Evolutionary conservation across 768 basidiomycete species (phyloP).

Genomic region (Russula ochroleuca): DNA sequence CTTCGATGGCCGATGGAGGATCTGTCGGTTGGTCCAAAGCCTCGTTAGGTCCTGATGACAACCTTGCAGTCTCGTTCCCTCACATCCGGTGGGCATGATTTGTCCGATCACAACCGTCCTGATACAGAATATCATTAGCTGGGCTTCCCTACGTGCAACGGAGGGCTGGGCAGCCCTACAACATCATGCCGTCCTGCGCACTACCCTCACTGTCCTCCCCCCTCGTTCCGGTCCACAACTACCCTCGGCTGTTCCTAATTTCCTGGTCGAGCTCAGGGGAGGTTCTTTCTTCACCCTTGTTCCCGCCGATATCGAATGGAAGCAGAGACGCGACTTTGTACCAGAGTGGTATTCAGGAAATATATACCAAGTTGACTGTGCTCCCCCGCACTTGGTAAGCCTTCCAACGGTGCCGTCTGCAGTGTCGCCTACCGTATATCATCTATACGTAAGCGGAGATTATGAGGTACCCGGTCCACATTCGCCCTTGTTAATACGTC

Average conservation of each 20-base stretch:
- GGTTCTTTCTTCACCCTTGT: slow-evolving; percentile 74
- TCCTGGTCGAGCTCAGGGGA: slow-evolving; percentile 60
- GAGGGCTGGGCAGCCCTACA: slow-evolving; percentile 89
- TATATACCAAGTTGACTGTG: slow-evolving; percentile 64
- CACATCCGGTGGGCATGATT: slow-evolving; percentile 45
- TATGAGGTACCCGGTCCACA: slow-evolving; percentile 56
- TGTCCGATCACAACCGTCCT: neutral
- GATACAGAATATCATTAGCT: slow-evolving; percentile 41
- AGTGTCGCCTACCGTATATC: slow-evolving; percentile 49
- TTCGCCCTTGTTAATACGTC: neutral
- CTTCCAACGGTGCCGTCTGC: slow-evolving; percentile 47
- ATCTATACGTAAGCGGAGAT: slow-evolving; percentile 71
- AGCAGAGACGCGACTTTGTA: slow-evolving; percentile 27
- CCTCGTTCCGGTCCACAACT: slow-evolving; percentile 30
- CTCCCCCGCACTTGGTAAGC: slow-evolving; percentile 46
- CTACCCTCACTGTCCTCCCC: slow-evolving; percentile 56
- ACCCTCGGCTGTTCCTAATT: slow-evolving; percentile 36
- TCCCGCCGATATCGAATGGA: slow-evolving; percentile 36
- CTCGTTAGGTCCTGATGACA: slow-evolving; percentile 41
- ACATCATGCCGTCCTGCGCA: slow-evolving; percentile 67
- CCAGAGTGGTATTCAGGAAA: slow-evolving; percentile 79
- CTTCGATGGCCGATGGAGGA: slow-evolving; percentile 64
- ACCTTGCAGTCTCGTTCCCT: slow-evolving; percentile 60
- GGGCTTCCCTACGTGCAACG: slow-evolving; percentile 64
- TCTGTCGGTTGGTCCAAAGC: slow-evolving; percentile 54